These are phyloP conservation scores for Boletus vermiculosoides DNA, from an alignment of 768 basidiomycete species.

Conservation along the genomic window DNA sequence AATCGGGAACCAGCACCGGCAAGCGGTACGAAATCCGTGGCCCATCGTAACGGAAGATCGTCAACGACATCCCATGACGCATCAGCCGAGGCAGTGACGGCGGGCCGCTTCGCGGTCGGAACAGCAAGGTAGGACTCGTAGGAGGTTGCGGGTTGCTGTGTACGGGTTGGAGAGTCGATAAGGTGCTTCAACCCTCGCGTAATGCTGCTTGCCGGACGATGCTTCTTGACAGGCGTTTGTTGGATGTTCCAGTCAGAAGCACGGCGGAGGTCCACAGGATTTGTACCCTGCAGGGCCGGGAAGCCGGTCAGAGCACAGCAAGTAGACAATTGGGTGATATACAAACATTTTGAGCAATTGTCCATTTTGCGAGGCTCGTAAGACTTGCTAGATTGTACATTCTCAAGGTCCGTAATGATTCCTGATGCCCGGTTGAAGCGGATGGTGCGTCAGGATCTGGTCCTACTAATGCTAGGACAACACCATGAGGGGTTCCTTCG, in stretches of 20 bases:
- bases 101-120: constrained; percentile 23
- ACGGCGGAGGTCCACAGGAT: constrained; percentile 59
- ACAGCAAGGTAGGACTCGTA: constrained; percentile 33
- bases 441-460: constrained; percentile 49
- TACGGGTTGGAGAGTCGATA: constrained; percentile 37
- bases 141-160: constrained; percentile 26
- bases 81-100: constrained; percentile 40
- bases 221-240: constrained; percentile 43
- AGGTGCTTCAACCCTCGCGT: constrained; percentile 64
- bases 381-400: constrained; percentile 85
- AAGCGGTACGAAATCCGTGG: constrained; percentile 83
- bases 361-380: constrained; percentile 73
- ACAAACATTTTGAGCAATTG: constrained; percentile 61
- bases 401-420: constrained; percentile 55
- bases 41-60: constrained; percentile 74
- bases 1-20: constrained; percentile 66
- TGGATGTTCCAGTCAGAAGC: constrained; percentile 52
- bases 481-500: constrained; percentile 62
- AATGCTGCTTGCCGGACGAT: constrained; percentile 55
- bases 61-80: constrained; percentile 75
- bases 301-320: constrained; percentile 8
- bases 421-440: constrained; percentile 47
- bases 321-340: not conserved
- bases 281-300: constrained; percentile 42
- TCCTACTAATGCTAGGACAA: constrained; percentile 74